Conservation (phyloP, 768 basidiomycete species). For the Lentinula edodes region DNA sequence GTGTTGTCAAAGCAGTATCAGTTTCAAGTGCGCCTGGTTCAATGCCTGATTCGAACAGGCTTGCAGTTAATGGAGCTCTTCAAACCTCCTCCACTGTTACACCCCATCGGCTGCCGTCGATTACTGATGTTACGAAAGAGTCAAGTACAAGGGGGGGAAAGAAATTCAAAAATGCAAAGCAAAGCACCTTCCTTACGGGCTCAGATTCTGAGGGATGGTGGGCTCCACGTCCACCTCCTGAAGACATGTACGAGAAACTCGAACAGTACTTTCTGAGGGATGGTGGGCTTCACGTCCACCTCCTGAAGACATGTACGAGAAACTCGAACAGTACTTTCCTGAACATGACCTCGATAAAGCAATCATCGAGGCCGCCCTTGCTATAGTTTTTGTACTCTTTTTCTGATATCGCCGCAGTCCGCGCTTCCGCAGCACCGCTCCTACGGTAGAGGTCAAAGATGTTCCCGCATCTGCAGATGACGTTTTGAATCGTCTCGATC, state of each 20-base stretch:
- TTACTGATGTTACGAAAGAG: slow-evolving; percentile 6
- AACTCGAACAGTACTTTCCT: slow-evolving; percentile 93
- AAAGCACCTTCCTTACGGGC: slow-evolving; percentile 49
- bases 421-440: slow-evolving; percentile 32
- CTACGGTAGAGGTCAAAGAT: slow-evolving; percentile 43
- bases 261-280: slow-evolving; percentile 87
- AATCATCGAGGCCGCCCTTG: slow-evolving; percentile 78
- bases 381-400: slow-evolving; percentile 42
- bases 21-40: slow-evolving; percentile 7
- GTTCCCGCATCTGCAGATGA: slow-evolving; percentile 69
- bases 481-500: slow-evolving; percentile 80
- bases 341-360: slow-evolving; percentile 95
- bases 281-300: slow-evolving; percentile 90
- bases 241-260: slow-evolving; percentile 88
- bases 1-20: slow-evolving; percentile 10
- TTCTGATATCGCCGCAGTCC: slow-evolving; percentile 61
- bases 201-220: slow-evolving; percentile 58
- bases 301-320: slow-evolving; percentile 89
- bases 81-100: slow-evolving; percentile 2
- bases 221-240: slow-evolving; percentile 87
- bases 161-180: slow-evolving; percentile 17
- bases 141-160: slow-evolving; percentile 23
- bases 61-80: not conserved
- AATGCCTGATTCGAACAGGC: not conserved
- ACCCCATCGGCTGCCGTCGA: slow-evolving; percentile 12